These are phyloP conservation scores for Clavispora santaluciae DNA, from an alignment of 805 yeast species.

Conservation along the genomic window DNA sequence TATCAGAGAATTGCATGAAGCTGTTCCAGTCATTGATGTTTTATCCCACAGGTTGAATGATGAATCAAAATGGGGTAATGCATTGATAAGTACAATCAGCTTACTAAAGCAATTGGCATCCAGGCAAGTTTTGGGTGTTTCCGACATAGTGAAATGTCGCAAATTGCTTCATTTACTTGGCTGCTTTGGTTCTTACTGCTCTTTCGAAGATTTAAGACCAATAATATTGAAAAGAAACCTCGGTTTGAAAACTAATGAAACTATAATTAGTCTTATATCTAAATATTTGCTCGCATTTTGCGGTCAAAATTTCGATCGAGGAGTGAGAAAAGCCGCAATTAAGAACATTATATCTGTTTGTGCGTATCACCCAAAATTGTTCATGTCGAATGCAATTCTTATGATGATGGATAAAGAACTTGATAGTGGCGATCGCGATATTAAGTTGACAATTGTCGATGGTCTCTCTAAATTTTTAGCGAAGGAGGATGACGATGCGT, in stretches of 20 bases:
- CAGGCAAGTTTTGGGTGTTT: conserved; percentile 5
- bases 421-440: conserved; percentile 26
- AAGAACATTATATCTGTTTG: conserved; percentile 58
- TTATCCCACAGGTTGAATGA: conserved; percentile 46
- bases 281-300: conserved; percentile 57
- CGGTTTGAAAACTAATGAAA: conserved; percentile 47
- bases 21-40: conserved; percentile 64
- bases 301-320: conserved; percentile 22
- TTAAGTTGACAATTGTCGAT: conserved; percentile 49
- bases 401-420: conserved; percentile 50
- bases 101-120: conserved; percentile 36
- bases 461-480: conserved; percentile 56
- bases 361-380: conserved; percentile 59
- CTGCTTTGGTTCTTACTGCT: conserved; percentile 64
- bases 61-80: conserved; percentile 49
- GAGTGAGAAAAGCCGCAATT: conserved; percentile 48
- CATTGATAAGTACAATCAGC: conserved; percentile 57
- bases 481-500: conserved; percentile 48
- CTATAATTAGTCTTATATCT: conserved; percentile 53
- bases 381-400: conserved; percentile 52
- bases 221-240: conserved; percentile 36
- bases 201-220: conserved; percentile 44
- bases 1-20: conserved; percentile 61
- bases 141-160: conserved; percentile 35
- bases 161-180: conserved; percentile 63